Base-by-base conservation (phyloP, 768 basidiomycete species). In the Kwoniella pini region DNA sequence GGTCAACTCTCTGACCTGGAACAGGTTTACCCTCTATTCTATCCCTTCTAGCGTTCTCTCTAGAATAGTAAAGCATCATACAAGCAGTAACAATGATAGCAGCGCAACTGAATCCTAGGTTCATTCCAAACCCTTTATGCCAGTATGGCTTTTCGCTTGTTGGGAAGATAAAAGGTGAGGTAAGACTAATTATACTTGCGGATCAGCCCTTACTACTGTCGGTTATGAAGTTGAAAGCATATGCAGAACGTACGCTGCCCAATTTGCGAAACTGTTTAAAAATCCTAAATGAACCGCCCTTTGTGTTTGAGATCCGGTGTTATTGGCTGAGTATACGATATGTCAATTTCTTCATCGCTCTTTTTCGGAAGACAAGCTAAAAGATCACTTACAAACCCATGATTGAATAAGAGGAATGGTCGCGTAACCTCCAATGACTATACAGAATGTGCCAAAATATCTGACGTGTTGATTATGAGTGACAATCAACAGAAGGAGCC, bases 301-400 rank as follows among this genome's bases (percentile, higher is more conserved):
- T 19, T 42, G 40, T 9, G 12, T 11, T 19, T 42, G 40, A 19
- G 40, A 42, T 17, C 40, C 40, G 11, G 40, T 42, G n/a, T 42
- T 42, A 42, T 42, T 42, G 7, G 40, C 40, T 42, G 19, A 12
- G n/a, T 36, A 10, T 42, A 10, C 19, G 11, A 9, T 6, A 11
- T 11, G 40, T 42, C 40, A 42, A 17, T 42, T 36, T 36, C 33
- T 36, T 36, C 40, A 42, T 36, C 33, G 33, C 15, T 36, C 33
- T 36, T 36, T 36, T 15, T 36, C 15, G 7, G 33, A 9, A 36
- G 15, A 36, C 33, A 19, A 6, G 11, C 12, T 13, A 17, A 42
- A 42, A 42, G 6, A 42, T 19, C 11, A 42, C 40, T 42, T 19
- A 42, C 40, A 42, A 17, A 65, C 64, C 55, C 59, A 65, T 12